phyloP scores from a whole-genome alignment of 306 rosid genomes.

The Cajanus cajan region DNA sequence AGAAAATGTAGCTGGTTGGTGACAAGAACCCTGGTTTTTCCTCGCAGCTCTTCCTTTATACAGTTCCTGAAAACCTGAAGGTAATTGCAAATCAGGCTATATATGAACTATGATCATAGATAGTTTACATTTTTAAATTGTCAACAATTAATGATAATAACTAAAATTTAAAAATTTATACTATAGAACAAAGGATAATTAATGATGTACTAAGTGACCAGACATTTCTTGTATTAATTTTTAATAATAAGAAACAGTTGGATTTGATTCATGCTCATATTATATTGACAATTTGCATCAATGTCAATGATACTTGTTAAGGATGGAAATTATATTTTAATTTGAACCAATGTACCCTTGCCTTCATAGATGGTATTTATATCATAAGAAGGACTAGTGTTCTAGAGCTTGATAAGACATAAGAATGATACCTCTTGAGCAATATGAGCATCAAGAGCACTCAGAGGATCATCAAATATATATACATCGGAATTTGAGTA shows the following conservation, averaged over 20 bases:
- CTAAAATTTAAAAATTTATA: neutral
- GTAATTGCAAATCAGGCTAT: constrained; percentile 12
- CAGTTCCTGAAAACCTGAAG: constrained; percentile 77
- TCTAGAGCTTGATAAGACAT: neutral
- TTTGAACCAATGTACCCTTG: neutral
- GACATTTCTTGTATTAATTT: constrained; percentile 1
- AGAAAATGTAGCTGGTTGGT: constrained; percentile 96
- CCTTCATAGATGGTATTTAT: neutral
- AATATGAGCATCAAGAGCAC: constrained; percentile 93
- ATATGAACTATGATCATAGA: constrained; percentile 7
- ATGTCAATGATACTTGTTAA: neutral
- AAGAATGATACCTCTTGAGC: constrained; percentile 65
- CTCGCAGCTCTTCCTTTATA: constrained; percentile 74
- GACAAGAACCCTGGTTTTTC: constrained; percentile 85
- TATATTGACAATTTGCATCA: neutral
- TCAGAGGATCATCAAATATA: constrained; percentile 90
- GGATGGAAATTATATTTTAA: neutral
- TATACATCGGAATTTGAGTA: constrained; percentile 83
- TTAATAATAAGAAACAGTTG: neutral
- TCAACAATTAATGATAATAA: neutral
- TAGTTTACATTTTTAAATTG: neutral
- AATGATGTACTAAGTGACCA: neutral
- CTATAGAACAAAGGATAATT: neutral
- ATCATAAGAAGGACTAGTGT: neutral
- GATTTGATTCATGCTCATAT: neutral